Evolutionary conservation across 2,329 filamentous ascomycete species (phyloP), one percentile per base, ranked within the genome.

Genomic region (Emergomyces africanus): DNA sequence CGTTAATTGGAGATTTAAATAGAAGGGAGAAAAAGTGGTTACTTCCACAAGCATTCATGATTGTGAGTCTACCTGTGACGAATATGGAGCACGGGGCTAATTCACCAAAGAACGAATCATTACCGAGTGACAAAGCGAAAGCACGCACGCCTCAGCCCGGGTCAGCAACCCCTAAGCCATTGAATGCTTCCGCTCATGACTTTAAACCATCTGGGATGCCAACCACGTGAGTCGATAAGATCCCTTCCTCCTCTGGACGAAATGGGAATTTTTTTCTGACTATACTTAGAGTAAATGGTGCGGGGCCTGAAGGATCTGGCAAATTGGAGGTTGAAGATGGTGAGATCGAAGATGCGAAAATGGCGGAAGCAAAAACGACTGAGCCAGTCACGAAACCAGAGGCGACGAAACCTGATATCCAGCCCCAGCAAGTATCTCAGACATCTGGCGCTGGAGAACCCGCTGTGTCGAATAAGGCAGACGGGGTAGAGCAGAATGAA

Each of bases 11-110:
- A 54, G 75, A 77, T 61, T 69, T 79, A 35, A 77, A 76, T 61
- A 70, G 74, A 54, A 71, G 77, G 37, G 76, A 78, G 63, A 78
- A 78, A 66, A 70, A 74, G 57, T 79, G 77, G 77, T 69, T 78
- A 61, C 69, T 77, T 42, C 76, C 76, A 8, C 75, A 78, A 59
- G 73, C 72, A 3, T 79, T 79, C 64, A 73, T 72, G 64, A 66
- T 75, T 51, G 68, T 69, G 55, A 66, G 64, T 64, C 61, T 66
- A 50, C 60, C 66, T 48, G 56, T 46, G 10, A 54, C 63, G 46
- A 66, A 66, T 48, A 54, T 54, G 35, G 61, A 61, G 42, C 14
- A 15, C 15, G 25, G 53, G 15, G 62, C 66, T 64, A 61, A 61
- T 58, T 57, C 60, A 53, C 44, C 60, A 37, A 70, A 69, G 64